phyloP scores from a whole-genome alignment of 2,329 filamentous ascomycete species.

The Trichophyton simii region DNA sequence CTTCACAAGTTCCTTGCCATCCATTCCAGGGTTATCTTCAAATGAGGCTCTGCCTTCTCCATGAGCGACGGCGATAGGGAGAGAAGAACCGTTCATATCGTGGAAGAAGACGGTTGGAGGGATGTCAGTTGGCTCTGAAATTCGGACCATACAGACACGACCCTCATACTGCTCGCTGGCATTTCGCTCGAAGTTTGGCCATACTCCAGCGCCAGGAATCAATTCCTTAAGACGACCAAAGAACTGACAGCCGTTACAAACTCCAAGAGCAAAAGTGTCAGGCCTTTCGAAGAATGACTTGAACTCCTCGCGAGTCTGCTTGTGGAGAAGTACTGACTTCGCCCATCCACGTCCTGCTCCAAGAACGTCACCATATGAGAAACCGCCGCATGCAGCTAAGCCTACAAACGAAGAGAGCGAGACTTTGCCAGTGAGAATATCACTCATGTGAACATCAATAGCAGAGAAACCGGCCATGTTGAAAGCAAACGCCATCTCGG shows the following conservation, averaged over 20 bases:
- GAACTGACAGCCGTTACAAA: conserved; percentile 98
- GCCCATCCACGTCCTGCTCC: conserved; percentile 97
- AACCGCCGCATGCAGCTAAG: conserved; percentile 88
- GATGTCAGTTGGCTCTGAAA: conserved; percentile 49
- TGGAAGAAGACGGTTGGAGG: conserved; percentile 70
- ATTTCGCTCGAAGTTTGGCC: conserved; percentile 82
- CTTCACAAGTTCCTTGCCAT: conserved; percentile 42
- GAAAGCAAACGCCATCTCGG: conserved; percentile 98
- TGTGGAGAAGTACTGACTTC: conserved; percentile 78
- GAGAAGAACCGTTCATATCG: conserved; percentile 67
- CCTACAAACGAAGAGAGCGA: conserved; percentile 75
- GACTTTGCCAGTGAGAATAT: conserved; percentile 64
- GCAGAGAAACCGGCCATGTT: conserved; percentile 79
- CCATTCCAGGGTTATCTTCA: conserved; percentile 36
- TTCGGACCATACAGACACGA: conserved; percentile 71
- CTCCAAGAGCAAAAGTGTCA: conserved; percentile 84
- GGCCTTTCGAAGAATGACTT: conserved; percentile 70
- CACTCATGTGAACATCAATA: conserved; percentile 93
- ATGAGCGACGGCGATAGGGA: conserved; percentile 82
- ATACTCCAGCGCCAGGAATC: conserved; percentile 68
- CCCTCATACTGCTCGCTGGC: conserved; percentile 80
- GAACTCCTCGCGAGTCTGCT: conserved; percentile 63
- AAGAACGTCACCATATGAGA: conserved; percentile 85
- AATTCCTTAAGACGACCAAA: conserved; percentile 67
- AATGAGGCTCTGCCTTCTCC: conserved; percentile 78